Percentiles rank a stretch among this genome's conserved stretches.
Conservation (phyloP, 148 eudicot species). For the Cornus suecica region DNA sequence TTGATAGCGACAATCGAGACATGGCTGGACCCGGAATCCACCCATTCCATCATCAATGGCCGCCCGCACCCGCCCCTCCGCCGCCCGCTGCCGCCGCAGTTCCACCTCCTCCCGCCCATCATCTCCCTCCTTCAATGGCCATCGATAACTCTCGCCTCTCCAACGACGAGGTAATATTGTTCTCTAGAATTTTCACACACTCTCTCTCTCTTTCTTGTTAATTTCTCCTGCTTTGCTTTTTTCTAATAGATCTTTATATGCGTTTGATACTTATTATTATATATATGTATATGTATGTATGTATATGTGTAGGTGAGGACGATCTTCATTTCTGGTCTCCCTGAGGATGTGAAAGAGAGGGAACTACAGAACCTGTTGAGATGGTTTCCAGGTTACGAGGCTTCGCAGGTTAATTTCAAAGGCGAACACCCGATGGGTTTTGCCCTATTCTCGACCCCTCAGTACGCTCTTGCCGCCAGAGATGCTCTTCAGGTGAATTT, state of each 20-base stretch:
- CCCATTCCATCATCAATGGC: slow-evolving; percentile 48
- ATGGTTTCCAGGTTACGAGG: slow-evolving; percentile 97
- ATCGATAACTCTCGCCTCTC: slow-evolving; percentile 28
- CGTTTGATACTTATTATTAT: background rate
- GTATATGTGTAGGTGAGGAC: slow-evolving; percentile 96
- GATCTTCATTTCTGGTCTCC: slow-evolving; percentile 83
- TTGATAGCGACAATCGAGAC: background rate
- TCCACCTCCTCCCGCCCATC: slow-evolving; percentile 19
- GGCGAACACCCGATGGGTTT: slow-evolving; percentile 93
- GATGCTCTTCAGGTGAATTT: slow-evolving; percentile 75
- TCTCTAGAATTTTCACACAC: background rate
- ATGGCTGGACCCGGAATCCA: slow-evolving; percentile 64
- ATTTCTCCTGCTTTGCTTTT: background rate
- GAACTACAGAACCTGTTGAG: slow-evolving; percentile 77
- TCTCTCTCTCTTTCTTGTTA: background rate
- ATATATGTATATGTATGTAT: too few relatives aligned
- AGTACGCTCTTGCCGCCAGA: slow-evolving; percentile 77
- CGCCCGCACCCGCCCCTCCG: slow-evolving; percentile 31
- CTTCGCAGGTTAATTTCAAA: slow-evolving; percentile 92
- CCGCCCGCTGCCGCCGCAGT: slow-evolving; percentile 26
- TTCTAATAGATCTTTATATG: background rate
- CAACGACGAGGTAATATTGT: slow-evolving; percentile 36
- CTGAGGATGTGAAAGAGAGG: slow-evolving; percentile 93
- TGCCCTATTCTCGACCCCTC: slow-evolving; percentile 71
- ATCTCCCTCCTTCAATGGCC: slow-evolving; percentile 29